These are phyloP conservation scores for Fraxinus xanthoxyloides DNA, from an alignment of 305 asterid genomes.

Conservation along the genomic window DNA sequence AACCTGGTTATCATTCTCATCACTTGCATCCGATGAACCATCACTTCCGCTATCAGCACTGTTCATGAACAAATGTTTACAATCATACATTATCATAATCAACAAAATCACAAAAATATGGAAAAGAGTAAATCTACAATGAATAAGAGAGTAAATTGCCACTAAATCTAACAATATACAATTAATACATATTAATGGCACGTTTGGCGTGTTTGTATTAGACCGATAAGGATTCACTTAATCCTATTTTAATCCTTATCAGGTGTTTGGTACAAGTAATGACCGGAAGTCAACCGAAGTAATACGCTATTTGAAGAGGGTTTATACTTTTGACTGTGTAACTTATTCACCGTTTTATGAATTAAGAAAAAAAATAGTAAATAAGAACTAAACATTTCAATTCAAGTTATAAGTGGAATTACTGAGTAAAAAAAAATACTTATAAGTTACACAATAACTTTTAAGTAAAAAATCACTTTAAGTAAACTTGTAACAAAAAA, in stretches of 20 bases:
- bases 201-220: neutral
- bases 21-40: conserved; percentile 83
- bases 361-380: neutral
- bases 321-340: neutral
- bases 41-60: conserved; percentile 93
- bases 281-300: neutral
- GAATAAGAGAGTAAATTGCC: neutral
- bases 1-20: conserved; percentile 69
- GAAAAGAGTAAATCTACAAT: neutral
- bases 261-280: neutral
- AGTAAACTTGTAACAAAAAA: neutral
- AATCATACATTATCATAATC: conserved; percentile 22
- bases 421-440: neutral
- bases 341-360: neutral
- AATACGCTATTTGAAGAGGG: neutral
- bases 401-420: neutral
- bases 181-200: neutral
- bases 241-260: neutral
- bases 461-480: neutral
- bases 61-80: conserved; percentile 33
- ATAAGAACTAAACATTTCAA: neutral
- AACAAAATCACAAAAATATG: conserved; percentile 2
- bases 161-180: neutral
- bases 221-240: neutral
- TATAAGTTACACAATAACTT: neutral